Base-by-base conservation (phyloP, 1,139 yeast genomes). In the Saccharomyces pastorianus region DNA sequence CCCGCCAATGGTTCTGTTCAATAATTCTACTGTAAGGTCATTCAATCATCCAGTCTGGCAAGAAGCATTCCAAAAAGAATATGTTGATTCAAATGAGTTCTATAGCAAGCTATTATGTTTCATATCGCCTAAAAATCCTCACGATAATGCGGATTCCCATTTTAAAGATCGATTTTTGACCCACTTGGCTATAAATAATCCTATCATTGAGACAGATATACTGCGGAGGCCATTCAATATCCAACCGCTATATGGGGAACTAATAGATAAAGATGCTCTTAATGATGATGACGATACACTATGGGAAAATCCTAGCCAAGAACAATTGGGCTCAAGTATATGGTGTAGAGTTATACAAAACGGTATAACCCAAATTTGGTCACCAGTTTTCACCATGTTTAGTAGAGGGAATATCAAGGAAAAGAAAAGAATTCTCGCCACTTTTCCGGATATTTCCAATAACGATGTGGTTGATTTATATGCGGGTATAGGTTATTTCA, bases 331-430 rank as follows among this genome's bases (percentile, higher is more conserved):
- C 0, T 47, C 62, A 0, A 85, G 88, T 0, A 81, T 88, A 59
- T 88, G 96, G 96, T 86, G 91, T 61, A 70, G 76, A 13, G 77
- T 78, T 1, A 70, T 75, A 2, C 96, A 89, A 64, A 88, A 89
- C 66, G 90, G 90, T 1, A 81, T 89, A 5, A 73, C 68, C 57
- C 96, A 89, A 64, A 76, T 80, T 2, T 89, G 96, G 96, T 88
- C 93, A 3, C 96, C 96, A 0, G 67, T 77, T 53, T 85, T 82
- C 64, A 88, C 96, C 11, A 89, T 89, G 96, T 89, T 89, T 65
- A 84, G 91, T 42, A 70, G 96, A n/a, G 96, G 96, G 0, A 89
- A 89, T 64, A 81, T 89, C 61, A 85, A 85, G 59, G 96, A 89
- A 64, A 89, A 89, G 68, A 78, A 82, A 14, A 70, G 96, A 23